Base-by-base conservation (phyloP, 75 land plant species). In the Pinus tabuliformis region DNA sequence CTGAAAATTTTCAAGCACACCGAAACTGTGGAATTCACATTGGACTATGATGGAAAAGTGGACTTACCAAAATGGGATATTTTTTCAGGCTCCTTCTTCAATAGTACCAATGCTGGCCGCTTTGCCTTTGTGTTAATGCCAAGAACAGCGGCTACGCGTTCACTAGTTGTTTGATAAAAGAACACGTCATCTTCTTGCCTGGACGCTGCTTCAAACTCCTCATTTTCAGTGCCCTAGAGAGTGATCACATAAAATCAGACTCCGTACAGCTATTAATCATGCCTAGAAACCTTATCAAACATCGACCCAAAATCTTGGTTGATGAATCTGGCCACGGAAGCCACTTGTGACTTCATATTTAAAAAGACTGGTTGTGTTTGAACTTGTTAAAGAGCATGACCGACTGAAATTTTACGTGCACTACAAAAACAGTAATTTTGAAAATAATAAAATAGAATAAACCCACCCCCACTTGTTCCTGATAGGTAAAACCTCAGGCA, bases 81-180 rank as follows among this genome's bases (percentile, higher is more conserved):
- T 83, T 91, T 94, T 79, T 96, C 98, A 65, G 81, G 86, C 62
- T 91, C 95, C 81, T 87, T 91, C 83, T 96, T 96, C 52, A 96
- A 24, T 63, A 96, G 60, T 21, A 96, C 98, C 72, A 94, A 66
- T 45, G 91, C 83, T 28, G 99, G 99, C 16, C 87, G 82, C 70
- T 89, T 85, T 39, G 77, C 81, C 33, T 81, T 74, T 13, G 85
- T 64, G 13, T 89, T 88, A 56, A 94, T 80, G 75, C 89, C 80
- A 75, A 96, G 89, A 42, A 90, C 73, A 79, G 87, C 83, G 17
- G 99, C 98, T 3, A 92, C 93, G 66, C 82, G 86, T 60, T 83
- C 74, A 77, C 65, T 81, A 33, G 75, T 83, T 6, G 98, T 95
- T 76, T 92, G 91, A 77, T 94, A 94, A 58, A 96, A 94, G 57